These are phyloP conservation scores for Adansonia digitata DNA, from an alignment of 345 rosid genomes.

Conservation along the genomic window DNA sequence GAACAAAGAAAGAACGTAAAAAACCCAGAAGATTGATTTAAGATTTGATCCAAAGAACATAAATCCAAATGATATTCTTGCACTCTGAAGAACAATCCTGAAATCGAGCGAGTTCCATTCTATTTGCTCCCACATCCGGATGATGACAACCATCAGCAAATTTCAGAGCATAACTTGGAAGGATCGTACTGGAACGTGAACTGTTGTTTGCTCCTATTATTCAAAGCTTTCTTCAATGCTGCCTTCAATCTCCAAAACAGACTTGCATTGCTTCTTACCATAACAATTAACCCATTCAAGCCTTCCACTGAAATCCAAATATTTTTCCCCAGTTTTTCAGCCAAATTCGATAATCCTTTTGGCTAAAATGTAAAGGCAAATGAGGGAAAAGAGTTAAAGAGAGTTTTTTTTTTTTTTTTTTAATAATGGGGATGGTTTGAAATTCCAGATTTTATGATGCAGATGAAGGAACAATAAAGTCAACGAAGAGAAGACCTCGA, in stretches of 20 bases:
- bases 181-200: constrained; percentile 87
- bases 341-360: not conserved
- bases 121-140: constrained; percentile 13
- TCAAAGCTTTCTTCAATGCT: constrained; percentile 42
- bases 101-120: constrained; percentile 13
- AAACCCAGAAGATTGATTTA: not conserved
- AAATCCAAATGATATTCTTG: constrained; percentile 29
- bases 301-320: constrained; percentile 18
- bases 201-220: constrained; percentile 25
- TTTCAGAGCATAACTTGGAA: constrained; percentile 71
- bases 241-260: constrained; percentile 49
- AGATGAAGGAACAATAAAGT: no score
- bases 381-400: no score
- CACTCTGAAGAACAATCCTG: constrained; percentile 21
- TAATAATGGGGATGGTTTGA: not conserved
- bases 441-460: no score
- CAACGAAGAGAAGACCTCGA: no score
- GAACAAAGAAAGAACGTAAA: not conserved
- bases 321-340: not conserved
- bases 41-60: constrained; percentile 42
- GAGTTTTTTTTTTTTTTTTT: not conserved
- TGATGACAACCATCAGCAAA: constrained; percentile 57
- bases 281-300: constrained; percentile 25
- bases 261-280: constrained; percentile 44
- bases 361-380: no score